Base-by-base conservation (phyloP, 176 grass and related monocot genomes). In the Poa pratensis region DNA sequence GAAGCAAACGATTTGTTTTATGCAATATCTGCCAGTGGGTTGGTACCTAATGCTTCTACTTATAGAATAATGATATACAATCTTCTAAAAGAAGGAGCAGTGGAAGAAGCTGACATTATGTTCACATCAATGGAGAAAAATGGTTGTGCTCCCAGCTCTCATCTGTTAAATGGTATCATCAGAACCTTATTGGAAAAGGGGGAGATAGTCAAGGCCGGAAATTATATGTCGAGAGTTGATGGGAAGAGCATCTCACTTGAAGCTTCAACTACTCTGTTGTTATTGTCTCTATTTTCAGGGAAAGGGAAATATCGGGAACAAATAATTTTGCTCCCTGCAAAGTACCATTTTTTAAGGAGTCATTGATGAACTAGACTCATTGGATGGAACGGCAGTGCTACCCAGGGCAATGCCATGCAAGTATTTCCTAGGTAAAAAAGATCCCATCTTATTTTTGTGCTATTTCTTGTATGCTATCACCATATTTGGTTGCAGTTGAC, bases 261-360 rank as follows among this genome's bases (percentile, higher is more conserved):
- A 39, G 34, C 65, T 20, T 12, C 17, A 69, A 69, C 65, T 39
- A n/a, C 17, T 69, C 37, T 32, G 19, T 37, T 69, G 65, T 19
- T 69, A 32, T 11, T 19, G 0, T 68, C 65, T 68, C 65, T 68
- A 0, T 68, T 68, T 20, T 72, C 69, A 72, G 46, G 12, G 40
- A 26, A 72, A 46, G 69, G 69, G 1, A 48, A 72, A 72, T 72
- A 72, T 46, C 12, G 26, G 2, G 22, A 73, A 13, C 3, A 73
- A 14, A n/a, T 49, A 14, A 49, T 7, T 27, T 73, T 73, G 40
- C 70, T 73, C 70, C 70, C 70, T 9, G 70, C 70, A 27, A 49
- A 73, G 14, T 73, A 73, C 48, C 42, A 73, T 9, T 49, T 49
- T 73, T 27, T 73, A 73, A 17, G 5, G 40, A 43, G 42, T 43